Conservation (phyloP, 163 green algal species). For the Chloromonas sp. region DNA sequence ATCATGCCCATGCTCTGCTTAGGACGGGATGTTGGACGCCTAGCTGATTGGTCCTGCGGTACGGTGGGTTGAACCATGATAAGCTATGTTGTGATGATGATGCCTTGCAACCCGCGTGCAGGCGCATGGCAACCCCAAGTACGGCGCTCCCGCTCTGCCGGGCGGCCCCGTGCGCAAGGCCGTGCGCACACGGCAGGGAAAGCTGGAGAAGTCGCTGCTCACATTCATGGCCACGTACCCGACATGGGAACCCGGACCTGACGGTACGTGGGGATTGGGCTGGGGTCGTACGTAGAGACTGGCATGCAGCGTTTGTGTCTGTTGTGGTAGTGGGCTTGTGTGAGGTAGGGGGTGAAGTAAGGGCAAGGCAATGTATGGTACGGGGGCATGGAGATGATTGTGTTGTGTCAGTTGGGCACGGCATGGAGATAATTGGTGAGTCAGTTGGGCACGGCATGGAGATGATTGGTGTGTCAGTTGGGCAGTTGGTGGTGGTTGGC, state of each 20-base stretch:
- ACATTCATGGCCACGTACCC: slow-evolving; percentile 84
- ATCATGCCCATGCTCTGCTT: too few species aligned
- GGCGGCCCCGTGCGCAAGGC: slow-evolving; percentile 16
- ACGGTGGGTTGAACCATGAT: too few species aligned
- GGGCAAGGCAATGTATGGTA: not conserved
- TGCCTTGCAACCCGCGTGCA: not conserved
- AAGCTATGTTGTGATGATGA: too few species aligned
- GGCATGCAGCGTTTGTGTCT: not conserved
- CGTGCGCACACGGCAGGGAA: slow-evolving; percentile 63
- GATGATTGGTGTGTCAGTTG: too few species aligned
- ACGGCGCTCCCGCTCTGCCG: slow-evolving; percentile 46
- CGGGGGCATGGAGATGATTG: not conserved
- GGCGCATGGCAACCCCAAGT: slow-evolving; percentile 79
- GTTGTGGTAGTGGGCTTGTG: not conserved
- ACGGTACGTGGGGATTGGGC: not conserved
- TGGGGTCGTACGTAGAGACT: not conserved
- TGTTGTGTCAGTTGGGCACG: too few species aligned
- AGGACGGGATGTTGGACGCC: too few species aligned
- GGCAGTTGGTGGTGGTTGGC: too few species aligned
- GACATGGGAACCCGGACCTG: slow-evolving; percentile 58
- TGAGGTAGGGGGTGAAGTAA: not conserved
- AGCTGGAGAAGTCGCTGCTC: slow-evolving; percentile 93
- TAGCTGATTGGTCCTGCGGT: too few species aligned
- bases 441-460: too few species aligned
- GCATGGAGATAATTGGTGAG: too few species aligned